These are phyloP conservation scores for Lyophyllum decastes DNA, from an alignment of 768 basidiomycete genomes.

Conservation along the genomic window DNA sequence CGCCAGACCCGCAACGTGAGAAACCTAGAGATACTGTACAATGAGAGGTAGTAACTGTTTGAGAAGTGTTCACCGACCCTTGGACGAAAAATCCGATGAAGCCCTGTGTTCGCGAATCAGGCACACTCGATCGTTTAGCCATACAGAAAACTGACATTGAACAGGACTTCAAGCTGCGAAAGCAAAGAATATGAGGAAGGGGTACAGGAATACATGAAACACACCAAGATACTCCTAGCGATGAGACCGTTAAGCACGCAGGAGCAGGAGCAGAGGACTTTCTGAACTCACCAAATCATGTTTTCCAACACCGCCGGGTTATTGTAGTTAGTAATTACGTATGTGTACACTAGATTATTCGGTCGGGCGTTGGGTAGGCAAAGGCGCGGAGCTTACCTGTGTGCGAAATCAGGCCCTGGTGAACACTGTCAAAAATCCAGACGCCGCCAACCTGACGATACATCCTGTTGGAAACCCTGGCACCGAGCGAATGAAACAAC, in stretches of 20 bases:
- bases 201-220: slow-evolving; percentile 8
- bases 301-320: slow-evolving; percentile 36
- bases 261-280: too few species aligned
- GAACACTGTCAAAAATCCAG: slow-evolving; percentile 51
- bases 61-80: slow-evolving; percentile 32
- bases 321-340: slow-evolving; percentile 53
- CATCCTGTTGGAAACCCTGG: background rate
- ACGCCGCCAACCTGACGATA: slow-evolving; percentile 43
- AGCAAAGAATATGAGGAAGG: background rate
- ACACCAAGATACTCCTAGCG: slow-evolving; percentile 52
- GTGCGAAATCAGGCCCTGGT: slow-evolving; percentile 58
- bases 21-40: slow-evolving; percentile 29
- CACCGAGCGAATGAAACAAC: slow-evolving; percentile 8
- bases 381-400: slow-evolving; percentile 33
- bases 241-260: background rate
- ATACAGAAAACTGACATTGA: slow-evolving; percentile 41
- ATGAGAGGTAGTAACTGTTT: background rate
- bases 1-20: slow-evolving; percentile 45
- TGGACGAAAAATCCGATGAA: slow-evolving; percentile 59
- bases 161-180: slow-evolving; percentile 53
- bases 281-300: slow-evolving; percentile 48
- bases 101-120: slow-evolving; percentile 32
- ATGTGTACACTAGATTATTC: slow-evolving; percentile 46
- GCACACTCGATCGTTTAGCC: background rate
- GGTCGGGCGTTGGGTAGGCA: background rate